These are phyloP conservation scores for Acrocalymma vagum DNA, from an alignment of 2,329 filamentous ascomycete species.

Conservation along the genomic window DNA sequence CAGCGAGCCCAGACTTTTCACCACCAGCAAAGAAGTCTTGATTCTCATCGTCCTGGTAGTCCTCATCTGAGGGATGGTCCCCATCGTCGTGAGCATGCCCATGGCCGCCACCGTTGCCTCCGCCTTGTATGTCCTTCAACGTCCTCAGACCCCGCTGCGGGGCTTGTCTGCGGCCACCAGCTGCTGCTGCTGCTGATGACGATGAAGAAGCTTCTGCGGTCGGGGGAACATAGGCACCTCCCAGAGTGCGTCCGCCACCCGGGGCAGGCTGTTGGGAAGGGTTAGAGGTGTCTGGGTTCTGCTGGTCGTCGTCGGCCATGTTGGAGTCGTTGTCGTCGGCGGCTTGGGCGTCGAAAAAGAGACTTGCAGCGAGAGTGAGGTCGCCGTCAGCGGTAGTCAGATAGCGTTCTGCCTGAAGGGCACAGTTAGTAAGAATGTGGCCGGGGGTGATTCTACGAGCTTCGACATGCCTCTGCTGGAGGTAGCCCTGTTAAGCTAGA, in stretches of 20 bases:
- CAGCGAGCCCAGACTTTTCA: conserved; percentile 80
- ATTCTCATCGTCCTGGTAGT: conserved; percentile 66
- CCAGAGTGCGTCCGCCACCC: conserved; percentile 47
- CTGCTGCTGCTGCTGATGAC: conserved; percentile 32
- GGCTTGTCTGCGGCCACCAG: conserved; percentile 31
- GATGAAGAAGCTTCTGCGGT: conserved; percentile 31
- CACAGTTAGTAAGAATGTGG: conserved; percentile 34
- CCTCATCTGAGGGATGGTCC: conserved; percentile 66
- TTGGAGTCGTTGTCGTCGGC: conserved; percentile 33
- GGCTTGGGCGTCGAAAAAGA: conserved; percentile 53
- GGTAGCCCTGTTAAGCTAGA: conserved; percentile 43
- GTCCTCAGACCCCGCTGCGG: conserved; percentile 51
- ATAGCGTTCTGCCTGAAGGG: conserved; percentile 52
- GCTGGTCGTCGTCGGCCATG: conserved; percentile 45
- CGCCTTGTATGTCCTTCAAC: conserved; percentile 54
- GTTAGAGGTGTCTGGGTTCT: conserved; percentile 25
- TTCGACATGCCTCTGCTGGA: conserved; percentile 43
- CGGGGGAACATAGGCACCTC: conserved; percentile 43
- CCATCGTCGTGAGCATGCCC: conserved; percentile 58
- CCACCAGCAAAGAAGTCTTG: conserved; percentile 82
- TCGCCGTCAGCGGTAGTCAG: conserved; percentile 56
- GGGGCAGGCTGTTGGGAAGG: conserved; percentile 30
- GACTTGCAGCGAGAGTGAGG: conserved; percentile 53
- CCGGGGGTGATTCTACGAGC: conserved; percentile 30
- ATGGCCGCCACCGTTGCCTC: conserved; percentile 50